A percentile compares a stretch with the other conserved stretches of the same genome.
phyloP scores from a whole-genome alignment of 805 yeast genomes.

The Metschnikowia matae region DNA sequence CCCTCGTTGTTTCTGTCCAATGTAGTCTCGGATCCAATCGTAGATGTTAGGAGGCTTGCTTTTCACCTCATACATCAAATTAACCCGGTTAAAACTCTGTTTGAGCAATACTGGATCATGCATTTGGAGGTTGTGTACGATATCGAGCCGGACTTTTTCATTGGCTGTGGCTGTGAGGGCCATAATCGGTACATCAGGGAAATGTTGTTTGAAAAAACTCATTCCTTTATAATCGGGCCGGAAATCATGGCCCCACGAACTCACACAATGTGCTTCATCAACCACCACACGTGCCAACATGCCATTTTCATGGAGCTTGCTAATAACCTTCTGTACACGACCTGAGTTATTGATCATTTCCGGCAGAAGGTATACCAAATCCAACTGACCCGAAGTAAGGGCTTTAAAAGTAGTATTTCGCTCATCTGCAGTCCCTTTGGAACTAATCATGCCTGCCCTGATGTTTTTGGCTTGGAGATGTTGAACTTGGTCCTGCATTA shows the following conservation, averaged over 20 bases:
- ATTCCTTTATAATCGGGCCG: constrained; percentile 91
- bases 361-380: constrained; percentile 84
- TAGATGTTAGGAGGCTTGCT: constrained; percentile 56
- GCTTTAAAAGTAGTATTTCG: constrained; percentile 56
- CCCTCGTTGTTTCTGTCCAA: constrained; percentile 46
- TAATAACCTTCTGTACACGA: constrained; percentile 62
- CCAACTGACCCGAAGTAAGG: constrained; percentile 63
- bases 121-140: constrained; percentile 70
- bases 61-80: constrained; percentile 72
- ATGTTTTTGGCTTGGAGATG: constrained; percentile 67
- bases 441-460: constrained; percentile 83
- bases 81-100: constrained; percentile 90
- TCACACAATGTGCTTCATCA: constrained; percentile 97
- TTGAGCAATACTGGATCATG: constrained; percentile 60
- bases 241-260: constrained; percentile 98
- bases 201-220: constrained; percentile 64
- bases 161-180: constrained; percentile 98
- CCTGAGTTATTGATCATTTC: constrained; percentile 84
- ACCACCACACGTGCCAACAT: constrained; percentile 82
- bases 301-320: constrained; percentile 48
- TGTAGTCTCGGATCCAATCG: constrained; percentile 56
- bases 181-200: constrained; percentile 83
- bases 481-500: constrained; percentile 96
- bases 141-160: constrained; percentile 82
- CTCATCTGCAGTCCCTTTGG: constrained; percentile 64